Evolutionary conservation across 495 filamentous ascomycete genomes (phyloP).

Genomic region (Alectoria sarmentosa): DNA sequence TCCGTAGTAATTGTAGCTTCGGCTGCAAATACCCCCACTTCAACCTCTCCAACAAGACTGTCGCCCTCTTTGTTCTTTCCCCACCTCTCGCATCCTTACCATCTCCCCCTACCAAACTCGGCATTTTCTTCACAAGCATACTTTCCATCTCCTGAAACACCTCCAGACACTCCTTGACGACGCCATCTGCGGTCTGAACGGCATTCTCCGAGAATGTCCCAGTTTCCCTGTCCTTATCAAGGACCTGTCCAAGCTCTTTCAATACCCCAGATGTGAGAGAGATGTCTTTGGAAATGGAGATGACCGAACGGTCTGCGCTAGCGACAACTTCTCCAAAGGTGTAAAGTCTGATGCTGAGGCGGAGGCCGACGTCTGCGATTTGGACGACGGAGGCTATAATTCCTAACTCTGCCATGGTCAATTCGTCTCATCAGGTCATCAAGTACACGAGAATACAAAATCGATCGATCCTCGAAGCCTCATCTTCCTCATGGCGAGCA

Average conservation of each 20-base stretch:
- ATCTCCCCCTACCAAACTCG: not conserved
- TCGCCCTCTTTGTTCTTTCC: not conserved
- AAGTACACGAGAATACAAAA: no score
- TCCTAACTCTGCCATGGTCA: conserved; percentile 25
- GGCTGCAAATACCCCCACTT: conserved; percentile 26
- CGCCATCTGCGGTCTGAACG: conserved; percentile 20
- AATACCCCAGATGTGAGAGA: conserved; percentile 33
- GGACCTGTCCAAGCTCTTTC: conserved; percentile 27
- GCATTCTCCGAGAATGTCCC: conserved; percentile 30
- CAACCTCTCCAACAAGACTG: conserved; percentile 20
- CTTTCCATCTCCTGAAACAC: conserved; percentile 32
- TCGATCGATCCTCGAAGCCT: no score
- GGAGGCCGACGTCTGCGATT: conserved; percentile 34
- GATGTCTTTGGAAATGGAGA: conserved; percentile 34
- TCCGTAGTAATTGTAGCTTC: conserved; percentile 27
- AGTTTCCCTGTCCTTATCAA: conserved; percentile 27
- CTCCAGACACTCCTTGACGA: conserved; percentile 27
- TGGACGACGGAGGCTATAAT: conserved; percentile 34
- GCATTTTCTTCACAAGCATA: conserved; percentile 22
- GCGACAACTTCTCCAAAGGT: conserved; percentile 33
- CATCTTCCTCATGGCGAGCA: no score
- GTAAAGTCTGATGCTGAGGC: conserved; percentile 33
- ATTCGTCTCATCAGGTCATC: not conserved
- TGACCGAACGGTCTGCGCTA: conserved; percentile 29
- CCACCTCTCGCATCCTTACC: not conserved